Percentiles rank a stretch among this genome's conserved stretches.
Evolutionary conservation across 352 stramenopile genomes (phyloP).

Genomic region (Pythium phragmitis): DNA sequence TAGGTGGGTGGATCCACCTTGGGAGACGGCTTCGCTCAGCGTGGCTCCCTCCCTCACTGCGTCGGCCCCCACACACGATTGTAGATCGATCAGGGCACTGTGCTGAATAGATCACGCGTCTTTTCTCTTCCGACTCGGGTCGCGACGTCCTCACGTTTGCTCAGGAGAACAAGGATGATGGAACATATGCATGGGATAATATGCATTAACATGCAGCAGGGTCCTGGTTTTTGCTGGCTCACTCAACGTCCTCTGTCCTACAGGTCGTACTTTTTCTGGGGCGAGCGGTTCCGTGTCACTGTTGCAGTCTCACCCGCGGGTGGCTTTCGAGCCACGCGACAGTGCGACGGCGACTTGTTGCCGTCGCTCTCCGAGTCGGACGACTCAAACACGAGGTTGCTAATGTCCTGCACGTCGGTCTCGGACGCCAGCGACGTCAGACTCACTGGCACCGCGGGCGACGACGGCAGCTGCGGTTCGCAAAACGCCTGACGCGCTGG

Average conservation of each 20-base stretch:
- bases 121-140: too few relatives aligned
- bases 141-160: too few relatives aligned
- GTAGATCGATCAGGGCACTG: too few relatives aligned
- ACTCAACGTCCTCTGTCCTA: neutral
- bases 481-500: neutral
- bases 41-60: too few relatives aligned
- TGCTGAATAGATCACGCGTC: too few relatives aligned
- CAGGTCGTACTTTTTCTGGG: constrained; percentile 11
- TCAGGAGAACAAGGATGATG: too few relatives aligned
- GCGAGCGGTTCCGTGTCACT: constrained; percentile 6
- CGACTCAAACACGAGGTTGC: constrained; percentile 21
- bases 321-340: neutral
- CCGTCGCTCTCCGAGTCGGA: constrained; percentile 21
- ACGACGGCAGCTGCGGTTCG: neutral
- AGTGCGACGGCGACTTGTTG: neutral
- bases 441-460: too few relatives aligned
- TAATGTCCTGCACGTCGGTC: constrained; percentile 21
- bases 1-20: too few relatives aligned
- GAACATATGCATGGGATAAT: too few relatives aligned
- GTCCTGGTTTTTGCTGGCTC: neutral
- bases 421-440: constrained; percentile 13
- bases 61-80: too few relatives aligned
- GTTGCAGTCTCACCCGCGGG: neutral
- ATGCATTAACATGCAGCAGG: too few relatives aligned
- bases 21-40: too few relatives aligned